Evolutionary conservation across 2,329 filamentous ascomycete species (phyloP), one percentile per base, ranked within the genome.

Genomic region (Sarocladiaceae sp.): DNA sequence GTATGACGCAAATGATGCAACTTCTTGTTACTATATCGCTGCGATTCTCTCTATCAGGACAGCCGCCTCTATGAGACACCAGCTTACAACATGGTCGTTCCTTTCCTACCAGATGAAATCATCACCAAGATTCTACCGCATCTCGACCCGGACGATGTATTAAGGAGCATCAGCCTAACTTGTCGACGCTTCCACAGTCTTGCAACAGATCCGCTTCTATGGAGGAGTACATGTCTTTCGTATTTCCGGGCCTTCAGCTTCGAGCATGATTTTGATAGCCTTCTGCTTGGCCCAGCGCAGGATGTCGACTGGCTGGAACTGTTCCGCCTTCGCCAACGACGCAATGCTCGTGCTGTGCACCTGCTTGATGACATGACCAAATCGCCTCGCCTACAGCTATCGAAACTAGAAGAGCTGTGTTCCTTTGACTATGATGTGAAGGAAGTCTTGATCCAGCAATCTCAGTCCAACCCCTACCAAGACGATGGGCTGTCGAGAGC

Each of bases 351-450:
- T 45, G 75, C 78, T 21, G 69, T 71, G 9, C 57, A 55, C 7
- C 64, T 82, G 6, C 67, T 97, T 46, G 72, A 90, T 50, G 73
- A 69, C 23, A 80, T 95, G 47, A 68, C 97, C 4, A 41, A 41
- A 13, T 41, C 37, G 4, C n/a, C 37, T 15, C 13, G 26, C n/a
- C n/a, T 41, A 4, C 82, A 89, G 16, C 74, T 88, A 46, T 72
- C 74, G 45, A 82, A 82, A 55, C 82, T 88, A 50, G 78, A 85
- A 53, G 66, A 74, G 42, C 85, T 97, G 49, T 80, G 85, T 44
- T 67, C 72, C 21, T 72, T 82, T 55, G 89, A 89, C 1, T 91
- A 90, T 56, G 89, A 97, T 67, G 86, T 84, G 35, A 96, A 96
- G 61, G 90, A 96, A 60, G 82, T 82, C 45, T 73, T 97, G 40